A percentile compares a stretch with the other conserved stretches of the same genome.
phyloP scores from a whole-genome alignment of 1,284 basidiomycete genomes.

The Trichosporon inkin region DNA sequence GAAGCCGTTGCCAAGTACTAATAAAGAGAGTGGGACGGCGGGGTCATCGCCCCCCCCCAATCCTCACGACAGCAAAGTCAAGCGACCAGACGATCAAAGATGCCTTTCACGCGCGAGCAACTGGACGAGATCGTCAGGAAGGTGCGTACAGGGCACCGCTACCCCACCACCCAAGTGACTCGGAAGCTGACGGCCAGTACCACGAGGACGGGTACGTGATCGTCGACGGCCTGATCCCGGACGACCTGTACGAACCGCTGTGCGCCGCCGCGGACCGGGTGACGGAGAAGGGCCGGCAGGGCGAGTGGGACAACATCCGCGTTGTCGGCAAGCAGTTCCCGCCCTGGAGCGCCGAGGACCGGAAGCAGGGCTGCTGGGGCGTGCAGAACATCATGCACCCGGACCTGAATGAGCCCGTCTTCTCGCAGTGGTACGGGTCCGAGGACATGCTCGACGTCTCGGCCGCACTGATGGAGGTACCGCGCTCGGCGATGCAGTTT shows the following conservation, averaged over 20 bases:
- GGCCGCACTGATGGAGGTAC: conserved; percentile 58
- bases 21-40: no score
- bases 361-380: conserved; percentile 60
- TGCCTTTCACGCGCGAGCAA: conserved; percentile 24
- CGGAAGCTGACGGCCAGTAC: conserved; percentile 51
- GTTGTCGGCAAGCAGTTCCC: conserved; percentile 79
- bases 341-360: conserved; percentile 55
- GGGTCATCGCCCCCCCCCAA: no score
- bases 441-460: conserved; percentile 56
- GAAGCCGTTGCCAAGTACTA: no score
- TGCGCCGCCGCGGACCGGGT: conserved; percentile 57
- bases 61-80: background rate
- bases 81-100: background rate
- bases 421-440: conserved; percentile 66
- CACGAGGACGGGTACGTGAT: conserved; percentile 68
- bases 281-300: conserved; percentile 59
- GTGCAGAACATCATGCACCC: conserved; percentile 78
- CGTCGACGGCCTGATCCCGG: conserved; percentile 59
- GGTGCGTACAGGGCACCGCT: conserved; percentile 14
- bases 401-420: conserved; percentile 59
- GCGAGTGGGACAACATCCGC: conserved; percentile 64
- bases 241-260: conserved; percentile 52
- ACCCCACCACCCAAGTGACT: background rate
- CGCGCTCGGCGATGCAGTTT: conserved; percentile 62
- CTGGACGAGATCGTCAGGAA: conserved; percentile 23